phyloP scores from a whole-genome alignment of 1,284 basidiomycete species.

The Apiotrichum sp. region DNA sequence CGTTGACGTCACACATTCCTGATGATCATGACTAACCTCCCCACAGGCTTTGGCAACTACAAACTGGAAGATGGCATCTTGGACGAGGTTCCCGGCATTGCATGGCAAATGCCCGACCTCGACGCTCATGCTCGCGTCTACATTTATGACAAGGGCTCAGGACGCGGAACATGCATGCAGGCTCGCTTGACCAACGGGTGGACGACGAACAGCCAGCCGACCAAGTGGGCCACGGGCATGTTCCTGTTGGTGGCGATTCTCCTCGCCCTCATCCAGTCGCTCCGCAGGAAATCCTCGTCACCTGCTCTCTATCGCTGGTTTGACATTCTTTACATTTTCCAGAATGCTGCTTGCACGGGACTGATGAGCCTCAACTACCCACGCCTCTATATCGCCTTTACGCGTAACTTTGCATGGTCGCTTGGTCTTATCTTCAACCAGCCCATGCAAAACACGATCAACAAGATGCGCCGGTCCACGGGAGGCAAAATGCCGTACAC shows the following conservation, averaged over 20 bases:
- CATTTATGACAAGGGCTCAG: slow-evolving; percentile 62
- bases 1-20: too few species aligned
- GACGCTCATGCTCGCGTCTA: slow-evolving; percentile 82
- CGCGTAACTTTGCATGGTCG: slow-evolving; percentile 83
- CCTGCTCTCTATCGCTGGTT: slow-evolving; percentile 58
- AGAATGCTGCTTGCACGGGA: slow-evolving; percentile 68
- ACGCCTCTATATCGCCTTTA: slow-evolving; percentile 67
- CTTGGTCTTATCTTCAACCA: slow-evolving; percentile 69
- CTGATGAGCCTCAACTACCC: slow-evolving; percentile 84
- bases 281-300: slow-evolving; percentile 43
- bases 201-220: slow-evolving; percentile 67
- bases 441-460: slow-evolving; percentile 69
- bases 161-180: slow-evolving; percentile 80
- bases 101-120: slow-evolving; percentile 81
- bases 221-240: slow-evolving; percentile 69
- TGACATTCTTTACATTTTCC: slow-evolving; percentile 74
- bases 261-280: slow-evolving; percentile 62
- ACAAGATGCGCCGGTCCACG: slow-evolving; percentile 70
- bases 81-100: slow-evolving; percentile 65
- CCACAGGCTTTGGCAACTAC: slow-evolving; percentile 59
- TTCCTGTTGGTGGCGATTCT: slow-evolving; percentile 64
- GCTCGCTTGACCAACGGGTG: slow-evolving; percentile 86
- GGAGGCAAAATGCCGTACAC: slow-evolving; percentile 66
- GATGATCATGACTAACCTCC: too few species aligned
- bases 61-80: slow-evolving; percentile 57